A percentile compares a stretch with the other conserved stretches of the same genome.
Evolutionary conservation across 1,284 basidiomycete species (phyloP).

Genomic region (Pseudozyma sp.): DNA sequence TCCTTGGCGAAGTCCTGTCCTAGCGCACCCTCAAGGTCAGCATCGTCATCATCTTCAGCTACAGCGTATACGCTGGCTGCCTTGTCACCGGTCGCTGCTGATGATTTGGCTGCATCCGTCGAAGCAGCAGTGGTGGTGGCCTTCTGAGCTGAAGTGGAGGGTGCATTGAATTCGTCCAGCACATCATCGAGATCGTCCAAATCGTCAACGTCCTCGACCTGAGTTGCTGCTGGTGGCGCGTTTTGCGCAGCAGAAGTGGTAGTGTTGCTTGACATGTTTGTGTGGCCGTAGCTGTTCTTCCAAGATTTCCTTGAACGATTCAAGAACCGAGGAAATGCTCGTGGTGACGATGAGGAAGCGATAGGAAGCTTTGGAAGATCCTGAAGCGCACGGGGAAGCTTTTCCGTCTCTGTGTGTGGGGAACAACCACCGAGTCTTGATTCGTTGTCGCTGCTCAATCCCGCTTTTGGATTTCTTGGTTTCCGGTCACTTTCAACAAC

Average conservation of each 20-base stretch:
- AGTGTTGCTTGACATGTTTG: constrained; percentile 17
- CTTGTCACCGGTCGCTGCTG: constrained; percentile 4
- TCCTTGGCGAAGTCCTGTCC: constrained; percentile 76
- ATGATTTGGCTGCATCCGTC: constrained; percentile 57
- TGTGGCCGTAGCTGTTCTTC: too few relatives aligned
- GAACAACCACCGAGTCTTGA: not conserved
- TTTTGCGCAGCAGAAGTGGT: constrained; percentile 11
- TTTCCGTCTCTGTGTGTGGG: not conserved
- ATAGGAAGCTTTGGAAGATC: too few relatives aligned
- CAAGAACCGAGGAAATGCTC: too few relatives aligned
- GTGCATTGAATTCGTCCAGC: constrained; percentile 71
- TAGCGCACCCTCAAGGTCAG: constrained; percentile 56
- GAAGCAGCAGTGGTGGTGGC: constrained; percentile 54
- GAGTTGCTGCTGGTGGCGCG: constrained; percentile 21
- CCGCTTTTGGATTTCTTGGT: not conserved
- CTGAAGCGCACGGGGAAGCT: not conserved
- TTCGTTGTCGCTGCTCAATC: too few relatives aligned
- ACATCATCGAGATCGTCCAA: constrained; percentile 64
- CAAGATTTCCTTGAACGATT: too few relatives aligned
- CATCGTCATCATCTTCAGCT: constrained; percentile 23
- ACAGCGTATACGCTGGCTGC: not conserved
- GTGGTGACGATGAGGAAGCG: too few relatives aligned
- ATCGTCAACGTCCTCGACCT: constrained; percentile 56
- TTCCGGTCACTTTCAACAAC: constrained; percentile 43
- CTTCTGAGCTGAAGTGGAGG: constrained; percentile 28